A percentile compares a stretch with the other conserved stretches of the same genome.
Evolutionary conservation across 345 rosid genomes (phyloP).

Genomic region (Brassica cretica): DNA sequence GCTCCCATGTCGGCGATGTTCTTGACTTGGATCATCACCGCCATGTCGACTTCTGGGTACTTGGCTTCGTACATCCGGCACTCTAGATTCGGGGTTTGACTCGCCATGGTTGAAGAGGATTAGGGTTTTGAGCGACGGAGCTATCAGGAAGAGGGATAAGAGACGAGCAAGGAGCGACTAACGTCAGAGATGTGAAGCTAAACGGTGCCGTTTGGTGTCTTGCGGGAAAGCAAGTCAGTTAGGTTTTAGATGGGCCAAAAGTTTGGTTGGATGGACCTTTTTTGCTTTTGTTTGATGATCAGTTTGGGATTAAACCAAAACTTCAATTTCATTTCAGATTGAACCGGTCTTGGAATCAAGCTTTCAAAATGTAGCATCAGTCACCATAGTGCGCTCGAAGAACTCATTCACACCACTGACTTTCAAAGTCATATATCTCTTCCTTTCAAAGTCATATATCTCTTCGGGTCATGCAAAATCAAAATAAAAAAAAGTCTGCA

Average conservation of each 20-base stretch:
- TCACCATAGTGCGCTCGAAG: not conserved
- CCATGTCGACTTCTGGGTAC: conserved; percentile 98
- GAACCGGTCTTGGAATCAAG: not conserved
- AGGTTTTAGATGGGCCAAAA: conserved; percentile 13
- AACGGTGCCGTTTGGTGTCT: not conserved
- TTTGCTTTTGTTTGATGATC: not conserved
- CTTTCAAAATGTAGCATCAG: not conserved
- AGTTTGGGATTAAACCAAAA: not conserved
- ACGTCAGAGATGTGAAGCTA: not conserved
- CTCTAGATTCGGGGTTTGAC: conserved; percentile 66
- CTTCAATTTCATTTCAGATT: not conserved
- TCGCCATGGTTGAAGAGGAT: conserved; percentile 47
- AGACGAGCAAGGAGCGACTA: conserved; percentile 11
- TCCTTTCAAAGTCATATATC: not conserved
- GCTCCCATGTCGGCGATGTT: conserved; percentile 99
- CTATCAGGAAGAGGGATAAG: not conserved
- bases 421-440: too few species aligned
- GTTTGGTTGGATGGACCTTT: not conserved
- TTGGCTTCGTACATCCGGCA: conserved; percentile 93
- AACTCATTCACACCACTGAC: not conserved
- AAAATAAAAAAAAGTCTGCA: not conserved
- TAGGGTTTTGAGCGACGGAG: conserved; percentile 40
- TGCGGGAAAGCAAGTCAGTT: not conserved
- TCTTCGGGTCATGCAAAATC: not conserved
- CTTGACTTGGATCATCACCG: conserved; percentile 98